Evolutionary conservation across 176 grass and related monocot species (phyloP).

Genomic region (Oryza nivara): DNA sequence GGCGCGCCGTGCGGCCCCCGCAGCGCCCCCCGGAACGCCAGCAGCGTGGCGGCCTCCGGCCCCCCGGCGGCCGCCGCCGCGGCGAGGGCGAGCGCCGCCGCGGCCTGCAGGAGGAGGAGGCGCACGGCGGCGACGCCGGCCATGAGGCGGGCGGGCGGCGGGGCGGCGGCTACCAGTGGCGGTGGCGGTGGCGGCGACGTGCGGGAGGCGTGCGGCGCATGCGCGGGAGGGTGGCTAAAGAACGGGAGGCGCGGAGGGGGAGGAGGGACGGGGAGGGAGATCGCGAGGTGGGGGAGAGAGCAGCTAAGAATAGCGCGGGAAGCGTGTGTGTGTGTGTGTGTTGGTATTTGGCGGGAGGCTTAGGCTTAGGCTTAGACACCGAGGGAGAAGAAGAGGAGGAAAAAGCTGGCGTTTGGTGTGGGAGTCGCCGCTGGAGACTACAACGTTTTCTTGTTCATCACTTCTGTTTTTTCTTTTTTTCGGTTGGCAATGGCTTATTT

Average conservation of each 20-base stretch:
- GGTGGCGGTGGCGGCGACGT: not conserved
- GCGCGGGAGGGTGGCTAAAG: slow-evolving; percentile 10
- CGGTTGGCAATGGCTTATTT: too few relatives aligned
- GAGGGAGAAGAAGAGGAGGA: slow-evolving; percentile 2
- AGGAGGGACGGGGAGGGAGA: slow-evolving; percentile 9
- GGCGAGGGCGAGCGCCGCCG: not conserved
- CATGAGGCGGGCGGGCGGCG: slow-evolving; percentile 46
- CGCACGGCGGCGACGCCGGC: slow-evolving; percentile 43
- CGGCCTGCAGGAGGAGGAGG: slow-evolving; percentile 18
- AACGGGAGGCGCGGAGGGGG: slow-evolving; percentile 34
- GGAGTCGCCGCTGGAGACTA: not conserved
- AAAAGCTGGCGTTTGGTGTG: too few relatives aligned
- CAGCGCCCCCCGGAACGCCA: slow-evolving; percentile 47
- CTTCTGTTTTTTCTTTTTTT: too few relatives aligned
- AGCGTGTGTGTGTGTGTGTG: not conserved
- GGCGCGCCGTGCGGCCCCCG: not conserved
- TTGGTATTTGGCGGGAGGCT: slow-evolving; percentile 10
- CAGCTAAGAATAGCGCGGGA: slow-evolving; percentile 49
- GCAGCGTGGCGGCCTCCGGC: slow-evolving; percentile 40
- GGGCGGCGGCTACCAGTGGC: not conserved
- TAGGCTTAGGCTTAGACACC: slow-evolving; percentile 18
- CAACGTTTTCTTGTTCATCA: not conserved
- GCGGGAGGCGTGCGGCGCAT: slow-evolving; percentile 32
- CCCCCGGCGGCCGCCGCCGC: not conserved
- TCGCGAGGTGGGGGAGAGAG: not conserved